phyloP scores from a whole-genome alignment of 345 rosid genomes.

The Syzygium aqueum region DNA sequence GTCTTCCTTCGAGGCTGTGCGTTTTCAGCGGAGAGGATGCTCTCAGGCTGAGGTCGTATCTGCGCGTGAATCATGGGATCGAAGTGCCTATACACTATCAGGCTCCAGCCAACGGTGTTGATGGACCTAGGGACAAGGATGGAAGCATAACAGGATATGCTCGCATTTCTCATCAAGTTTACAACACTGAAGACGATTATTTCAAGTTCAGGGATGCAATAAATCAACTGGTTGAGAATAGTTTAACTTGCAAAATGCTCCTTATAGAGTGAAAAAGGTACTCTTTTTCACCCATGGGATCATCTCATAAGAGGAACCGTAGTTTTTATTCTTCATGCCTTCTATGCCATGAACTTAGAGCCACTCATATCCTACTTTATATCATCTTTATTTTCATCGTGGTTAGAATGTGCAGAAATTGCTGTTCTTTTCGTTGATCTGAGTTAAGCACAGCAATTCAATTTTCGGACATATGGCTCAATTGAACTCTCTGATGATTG shows the following conservation, averaged over 20 bases:
- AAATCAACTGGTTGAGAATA: conserved; percentile 37
- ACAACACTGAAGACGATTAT: conserved; percentile 72
- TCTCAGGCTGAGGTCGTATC: conserved; percentile 44
- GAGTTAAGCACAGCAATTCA: not conserved
- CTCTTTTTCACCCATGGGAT: not conserved
- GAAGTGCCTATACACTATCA: conserved; percentile 78
- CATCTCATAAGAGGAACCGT: not conserved
- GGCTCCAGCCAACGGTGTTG: conserved; percentile 7
- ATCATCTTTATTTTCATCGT: not conserved
- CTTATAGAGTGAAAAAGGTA: not conserved
- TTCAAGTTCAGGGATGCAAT: conserved; percentile 63
- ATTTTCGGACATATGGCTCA: not conserved
- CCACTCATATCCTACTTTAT: not conserved
- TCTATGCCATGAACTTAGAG: not conserved
- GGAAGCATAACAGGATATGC: conserved; percentile 61
- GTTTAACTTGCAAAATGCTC: conserved; percentile 35
- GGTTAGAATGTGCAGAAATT: not conserved
- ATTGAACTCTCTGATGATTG: not conserved
- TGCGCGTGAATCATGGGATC: conserved; percentile 50
- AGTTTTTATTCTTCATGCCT: not conserved
- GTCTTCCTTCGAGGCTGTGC: conserved; percentile 61
- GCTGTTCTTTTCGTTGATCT: not conserved
- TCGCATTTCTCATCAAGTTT: conserved; percentile 79
- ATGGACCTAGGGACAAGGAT: conserved; percentile 22
- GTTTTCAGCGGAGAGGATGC: conserved; percentile 44